These are phyloP conservation scores for Ganoderma leucocontextum DNA, from an alignment of 1,284 basidiomycete genomes.

Conservation along the genomic window DNA sequence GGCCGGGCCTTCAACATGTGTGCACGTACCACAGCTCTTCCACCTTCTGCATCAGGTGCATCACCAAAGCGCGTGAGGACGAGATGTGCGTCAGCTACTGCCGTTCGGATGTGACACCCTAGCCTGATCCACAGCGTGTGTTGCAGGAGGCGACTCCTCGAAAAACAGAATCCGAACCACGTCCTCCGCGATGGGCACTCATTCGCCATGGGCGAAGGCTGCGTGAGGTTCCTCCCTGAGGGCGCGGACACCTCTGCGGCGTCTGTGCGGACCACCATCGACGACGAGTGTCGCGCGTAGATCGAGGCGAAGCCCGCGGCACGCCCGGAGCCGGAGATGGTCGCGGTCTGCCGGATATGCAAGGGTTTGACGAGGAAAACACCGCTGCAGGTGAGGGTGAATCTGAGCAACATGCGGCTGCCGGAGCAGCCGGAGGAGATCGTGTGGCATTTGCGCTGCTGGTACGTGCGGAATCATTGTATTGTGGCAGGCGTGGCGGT, in stretches of 20 bases:
- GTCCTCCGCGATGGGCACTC: background rate
- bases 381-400: background rate
- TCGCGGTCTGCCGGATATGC: background rate
- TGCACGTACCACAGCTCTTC: background rate
- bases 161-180: background rate
- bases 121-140: background rate
- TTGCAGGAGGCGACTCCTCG: background rate
- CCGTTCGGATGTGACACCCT: background rate
- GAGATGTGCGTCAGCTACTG: background rate
- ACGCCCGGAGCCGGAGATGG: background rate
- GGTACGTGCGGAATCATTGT: background rate
- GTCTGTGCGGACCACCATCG: background rate
- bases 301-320: background rate
- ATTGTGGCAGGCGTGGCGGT: too few relatives aligned
- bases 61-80: background rate
- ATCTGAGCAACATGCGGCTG: background rate
- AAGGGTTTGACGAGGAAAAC: background rate
- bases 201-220: background rate
- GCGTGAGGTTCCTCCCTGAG: slow-evolving; percentile 17
- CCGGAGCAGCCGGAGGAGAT: background rate
- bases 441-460: background rate
- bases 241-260: slow-evolving; percentile 6
- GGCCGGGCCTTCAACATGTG: background rate
- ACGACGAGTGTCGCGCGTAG: background rate
- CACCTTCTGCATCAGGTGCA: background rate